Conservation (phyloP, 805 yeast genomes). For the Ogataea populi-albae region DNA sequence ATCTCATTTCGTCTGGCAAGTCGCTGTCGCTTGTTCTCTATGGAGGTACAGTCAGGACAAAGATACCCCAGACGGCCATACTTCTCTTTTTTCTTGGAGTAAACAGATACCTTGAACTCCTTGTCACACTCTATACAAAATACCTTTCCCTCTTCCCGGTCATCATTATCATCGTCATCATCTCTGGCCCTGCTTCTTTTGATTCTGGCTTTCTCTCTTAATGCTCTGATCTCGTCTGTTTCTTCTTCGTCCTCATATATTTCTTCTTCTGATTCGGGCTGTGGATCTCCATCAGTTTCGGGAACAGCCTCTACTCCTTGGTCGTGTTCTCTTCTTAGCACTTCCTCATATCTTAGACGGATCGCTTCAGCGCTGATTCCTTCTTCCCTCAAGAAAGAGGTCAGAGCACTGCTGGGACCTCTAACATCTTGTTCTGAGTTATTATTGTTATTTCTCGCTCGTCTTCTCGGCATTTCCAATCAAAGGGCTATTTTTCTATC, state of each 20-base stretch:
- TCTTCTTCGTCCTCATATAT: conserved; percentile 36
- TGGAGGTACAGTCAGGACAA: conserved; percentile 60
- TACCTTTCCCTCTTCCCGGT: conserved; percentile 49
- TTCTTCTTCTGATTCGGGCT: conserved; percentile 26
- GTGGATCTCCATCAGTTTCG: conserved; percentile 29
- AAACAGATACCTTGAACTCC: conserved; percentile 61
- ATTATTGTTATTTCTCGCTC: conserved; percentile 14
- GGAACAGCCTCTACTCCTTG: conserved; percentile 18
- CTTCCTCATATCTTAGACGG: conserved; percentile 40
- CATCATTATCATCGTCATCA: conserved; percentile 28
- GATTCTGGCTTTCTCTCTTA: conserved; percentile 21
- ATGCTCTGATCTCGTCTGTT: conserved; percentile 16
- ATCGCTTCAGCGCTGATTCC: conserved; percentile 85
- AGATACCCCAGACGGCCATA: conserved; percentile 57
- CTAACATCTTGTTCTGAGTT: conserved; percentile 24
- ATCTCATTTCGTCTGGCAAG: conserved; percentile 50
- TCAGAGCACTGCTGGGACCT: conserved; percentile 84
- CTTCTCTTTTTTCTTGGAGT: conserved; percentile 49
- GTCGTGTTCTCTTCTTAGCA: conserved; percentile 33
- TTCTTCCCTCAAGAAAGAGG: conserved; percentile 82
- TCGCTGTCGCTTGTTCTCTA: conserved; percentile 40
- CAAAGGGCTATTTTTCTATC: too few relatives aligned
- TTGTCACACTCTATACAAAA: conserved; percentile 61
- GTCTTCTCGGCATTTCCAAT: conserved; percentile 24
- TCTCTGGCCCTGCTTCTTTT: conserved; percentile 39